Conservation (phyloP, 805 yeast genomes). For the Zygoascus biomembranicola region DNA sequence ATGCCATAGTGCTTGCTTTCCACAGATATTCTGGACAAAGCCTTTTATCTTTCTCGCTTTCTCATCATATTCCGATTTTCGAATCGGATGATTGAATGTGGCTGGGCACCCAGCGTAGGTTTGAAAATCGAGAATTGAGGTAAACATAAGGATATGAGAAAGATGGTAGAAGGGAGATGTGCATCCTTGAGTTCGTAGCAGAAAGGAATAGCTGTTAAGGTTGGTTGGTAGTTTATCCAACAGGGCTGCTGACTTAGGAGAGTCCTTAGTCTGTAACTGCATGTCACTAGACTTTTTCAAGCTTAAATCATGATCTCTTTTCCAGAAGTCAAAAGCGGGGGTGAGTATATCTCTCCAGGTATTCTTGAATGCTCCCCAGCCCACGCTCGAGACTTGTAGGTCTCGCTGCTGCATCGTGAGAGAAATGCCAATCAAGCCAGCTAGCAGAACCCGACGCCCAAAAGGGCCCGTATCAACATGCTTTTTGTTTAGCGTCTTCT, state of each 20-base stretch:
- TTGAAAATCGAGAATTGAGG: conserved; percentile 71
- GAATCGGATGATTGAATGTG: conserved; percentile 62
- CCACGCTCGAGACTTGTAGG: conserved; percentile 45
- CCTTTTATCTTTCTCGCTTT: conserved; percentile 43
- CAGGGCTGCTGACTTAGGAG: not conserved
- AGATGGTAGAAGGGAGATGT: conserved; percentile 63
- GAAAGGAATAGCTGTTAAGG: conserved; percentile 1
- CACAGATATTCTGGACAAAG: conserved; percentile 43
- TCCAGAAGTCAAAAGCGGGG: conserved; percentile 66
- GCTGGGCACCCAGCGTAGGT: conserved; percentile 77
- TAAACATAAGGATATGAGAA: conserved; percentile 62
- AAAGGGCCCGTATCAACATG: conserved; percentile 44
- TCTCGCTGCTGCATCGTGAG: conserved; percentile 69
- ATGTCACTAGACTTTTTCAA: conserved; percentile 1
- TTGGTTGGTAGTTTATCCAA: conserved; percentile 4
- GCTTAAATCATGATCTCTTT: conserved; percentile 25
- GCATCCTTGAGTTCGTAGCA: conserved; percentile 33
- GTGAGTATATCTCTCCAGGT: conserved; percentile 68
- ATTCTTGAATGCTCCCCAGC: conserved; percentile 32
- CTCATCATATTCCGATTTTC: conserved; percentile 40
- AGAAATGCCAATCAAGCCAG: conserved; percentile 60
- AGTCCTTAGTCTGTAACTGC: not conserved
- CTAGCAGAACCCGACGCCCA: conserved; percentile 57
- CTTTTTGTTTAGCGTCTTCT: conserved; percentile 46
- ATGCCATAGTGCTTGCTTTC: conserved; percentile 48